phyloP scores from a whole-genome alignment of 495 filamentous ascomycete species.

The Glutinoglossum americanum region DNA sequence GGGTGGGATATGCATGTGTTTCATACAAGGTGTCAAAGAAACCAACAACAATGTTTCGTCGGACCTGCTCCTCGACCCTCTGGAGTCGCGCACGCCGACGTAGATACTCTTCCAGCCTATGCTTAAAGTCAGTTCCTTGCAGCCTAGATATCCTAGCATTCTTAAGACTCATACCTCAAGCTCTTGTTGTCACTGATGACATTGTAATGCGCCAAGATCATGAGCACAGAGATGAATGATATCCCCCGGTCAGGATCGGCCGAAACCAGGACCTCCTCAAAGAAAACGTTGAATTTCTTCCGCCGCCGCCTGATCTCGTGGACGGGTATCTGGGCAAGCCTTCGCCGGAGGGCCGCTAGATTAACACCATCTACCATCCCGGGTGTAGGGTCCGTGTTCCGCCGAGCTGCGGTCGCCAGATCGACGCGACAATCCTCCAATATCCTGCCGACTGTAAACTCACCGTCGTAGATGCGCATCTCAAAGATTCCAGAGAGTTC shows the following conservation, averaged over 20 bases:
- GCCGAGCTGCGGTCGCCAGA: conserved; percentile 8
- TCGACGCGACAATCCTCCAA: conserved; percentile 57
- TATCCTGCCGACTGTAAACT: conserved; percentile 65
- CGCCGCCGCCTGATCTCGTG: conserved; percentile 48
- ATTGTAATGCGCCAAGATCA: conserved; percentile 97
- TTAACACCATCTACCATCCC: conserved; percentile 52
- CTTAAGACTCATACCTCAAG: conserved; percentile 32
- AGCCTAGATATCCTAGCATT: background rate
- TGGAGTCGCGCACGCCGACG: conserved; percentile 76
- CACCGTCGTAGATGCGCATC: conserved; percentile 89
- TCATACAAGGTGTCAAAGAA: conserved; percentile 84
- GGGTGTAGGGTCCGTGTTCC: conserved; percentile 10
- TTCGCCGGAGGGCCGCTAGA: conserved; percentile 47
- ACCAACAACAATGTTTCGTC: conserved; percentile 65
- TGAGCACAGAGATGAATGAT: conserved; percentile 78
- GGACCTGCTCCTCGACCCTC: conserved; percentile 89
- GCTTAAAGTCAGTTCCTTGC: conserved; percentile 4
- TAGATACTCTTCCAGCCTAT: conserved; percentile 76
- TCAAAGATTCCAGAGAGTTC: conserved; percentile 86
- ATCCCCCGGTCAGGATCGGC: conserved; percentile 75
- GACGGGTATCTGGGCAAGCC: conserved; percentile 57
- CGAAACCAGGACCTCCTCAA: conserved; percentile 87
- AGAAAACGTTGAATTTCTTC: conserved; percentile 71
- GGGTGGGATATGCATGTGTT: background rate
- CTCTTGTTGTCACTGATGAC: conserved; percentile 97